Evolutionary conservation across 2,329 filamentous ascomycete species (phyloP).

Genomic region (Lachnellula suecica): DNA sequence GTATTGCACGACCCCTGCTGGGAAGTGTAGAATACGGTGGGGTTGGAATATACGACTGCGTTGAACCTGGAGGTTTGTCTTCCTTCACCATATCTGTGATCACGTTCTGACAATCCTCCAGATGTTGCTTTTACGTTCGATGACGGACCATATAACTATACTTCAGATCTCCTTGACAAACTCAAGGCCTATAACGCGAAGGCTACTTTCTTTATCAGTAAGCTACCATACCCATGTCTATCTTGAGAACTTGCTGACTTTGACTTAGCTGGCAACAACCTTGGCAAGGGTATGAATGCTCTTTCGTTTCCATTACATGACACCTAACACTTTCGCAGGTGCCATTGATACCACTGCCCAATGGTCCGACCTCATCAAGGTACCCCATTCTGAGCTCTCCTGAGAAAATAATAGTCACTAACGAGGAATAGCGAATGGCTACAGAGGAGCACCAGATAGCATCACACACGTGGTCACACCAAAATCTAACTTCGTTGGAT

Average conservation of each 20-base stretch:
- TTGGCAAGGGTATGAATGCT: too few species aligned
- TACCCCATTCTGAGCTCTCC: too few species aligned
- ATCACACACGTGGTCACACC: slow-evolving; percentile 54
- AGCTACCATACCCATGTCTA: too few species aligned
- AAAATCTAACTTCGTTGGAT: slow-evolving; percentile 42
- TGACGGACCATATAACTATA: slow-evolving; percentile 62
- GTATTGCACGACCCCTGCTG: slow-evolving; percentile 45
- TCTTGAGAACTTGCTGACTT: too few species aligned
- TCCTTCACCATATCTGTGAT: too few species aligned
- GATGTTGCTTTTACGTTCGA: slow-evolving; percentile 66
- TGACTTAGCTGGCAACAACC: too few species aligned
- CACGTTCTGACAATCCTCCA: too few species aligned
- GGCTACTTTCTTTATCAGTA: slow-evolving; percentile 67
- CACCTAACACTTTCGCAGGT: too few species aligned
- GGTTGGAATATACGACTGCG: slow-evolving; percentile 55
- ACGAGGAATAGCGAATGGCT: slow-evolving; percentile 25
- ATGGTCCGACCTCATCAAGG: slow-evolving; percentile 47
- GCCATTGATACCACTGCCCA: slow-evolving; percentile 36
- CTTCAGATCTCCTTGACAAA: slow-evolving; percentile 57
- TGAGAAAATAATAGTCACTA: too few species aligned
- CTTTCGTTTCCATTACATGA: too few species aligned
- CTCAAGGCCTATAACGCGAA: slow-evolving; percentile 58
- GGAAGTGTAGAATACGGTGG: slow-evolving; percentile 57
- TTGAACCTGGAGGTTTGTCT: too few species aligned
- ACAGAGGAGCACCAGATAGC: slow-evolving; percentile 54